Conservation (phyloP, 768 basidiomycete species). For the Termitomyces sp. region DNA sequence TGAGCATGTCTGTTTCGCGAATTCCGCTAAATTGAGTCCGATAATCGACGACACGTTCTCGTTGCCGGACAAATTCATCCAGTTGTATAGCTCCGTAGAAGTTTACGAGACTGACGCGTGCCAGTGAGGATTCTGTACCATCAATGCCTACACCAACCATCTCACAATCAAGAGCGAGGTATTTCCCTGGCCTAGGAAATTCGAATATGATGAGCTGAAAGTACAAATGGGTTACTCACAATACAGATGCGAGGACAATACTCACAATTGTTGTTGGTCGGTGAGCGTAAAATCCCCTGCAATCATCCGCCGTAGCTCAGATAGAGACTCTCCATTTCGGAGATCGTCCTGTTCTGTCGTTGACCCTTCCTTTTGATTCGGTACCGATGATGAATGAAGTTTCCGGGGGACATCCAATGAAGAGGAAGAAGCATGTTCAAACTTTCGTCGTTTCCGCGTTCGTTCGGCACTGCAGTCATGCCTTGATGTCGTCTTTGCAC, state of each 20-base stretch:
- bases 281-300: slow-evolving; percentile 38
- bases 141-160: slow-evolving; percentile 95
- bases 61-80: slow-evolving; percentile 83
- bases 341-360: slow-evolving; percentile 15
- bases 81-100: slow-evolving; percentile 75
- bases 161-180: slow-evolving; percentile 90
- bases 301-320: slow-evolving; percentile 47
- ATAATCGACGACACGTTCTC: slow-evolving; percentile 89
- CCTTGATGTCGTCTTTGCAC: slow-evolving; percentile 8
- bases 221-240: not conserved
- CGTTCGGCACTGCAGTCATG: slow-evolving; percentile 6
- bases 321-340: slow-evolving; percentile 46
- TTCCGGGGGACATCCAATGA: slow-evolving; percentile 5
- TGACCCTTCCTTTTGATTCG: not conserved
- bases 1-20: slow-evolving; percentile 64
- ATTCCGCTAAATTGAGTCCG: slow-evolving; percentile 89
- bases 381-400: not conserved
- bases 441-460: slow-evolving; percentile 24
- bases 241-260: slow-evolving; percentile 6
- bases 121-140: slow-evolving; percentile 78
- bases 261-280: slow-evolving; percentile 41
- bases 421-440: slow-evolving; percentile 14
- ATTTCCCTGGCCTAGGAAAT: slow-evolving; percentile 54
- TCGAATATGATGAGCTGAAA: not conserved
- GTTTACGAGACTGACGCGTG: slow-evolving; percentile 88